Evolutionary conservation across 345 rosid species (phyloP).

Genomic region (Citrus medica): DNA sequence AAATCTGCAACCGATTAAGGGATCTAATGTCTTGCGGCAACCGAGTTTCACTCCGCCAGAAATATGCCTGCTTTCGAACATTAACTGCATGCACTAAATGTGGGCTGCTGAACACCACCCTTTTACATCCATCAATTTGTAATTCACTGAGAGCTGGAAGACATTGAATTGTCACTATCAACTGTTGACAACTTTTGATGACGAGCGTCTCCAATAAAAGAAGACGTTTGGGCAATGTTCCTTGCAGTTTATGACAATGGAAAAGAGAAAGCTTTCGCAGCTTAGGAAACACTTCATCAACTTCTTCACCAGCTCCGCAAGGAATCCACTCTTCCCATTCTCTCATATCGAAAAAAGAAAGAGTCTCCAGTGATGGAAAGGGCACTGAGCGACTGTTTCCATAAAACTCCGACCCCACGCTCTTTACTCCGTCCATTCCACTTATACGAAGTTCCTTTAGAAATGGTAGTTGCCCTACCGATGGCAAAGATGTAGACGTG

Average conservation of each 20-base stretch:
- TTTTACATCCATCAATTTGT: no score
- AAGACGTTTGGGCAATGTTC: no score
- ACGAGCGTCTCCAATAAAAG: no score
- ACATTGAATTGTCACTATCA: no score
- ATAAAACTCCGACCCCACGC: background rate
- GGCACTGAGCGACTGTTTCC: background rate
- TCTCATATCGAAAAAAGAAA: fast-evolving
- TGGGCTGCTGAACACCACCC: no score
- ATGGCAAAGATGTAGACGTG: background rate
- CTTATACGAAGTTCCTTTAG: background rate
- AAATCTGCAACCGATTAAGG: no score
- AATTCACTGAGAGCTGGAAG: no score
- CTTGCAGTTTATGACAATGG: fast-evolving
- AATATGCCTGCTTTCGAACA: no score
- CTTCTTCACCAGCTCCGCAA: background rate
- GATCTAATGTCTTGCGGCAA: no score
- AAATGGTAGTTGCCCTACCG: background rate
- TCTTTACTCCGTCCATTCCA: background rate
- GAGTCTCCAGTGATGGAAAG: background rate
- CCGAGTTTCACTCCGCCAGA: no score
- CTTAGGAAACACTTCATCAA: background rate
- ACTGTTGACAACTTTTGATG: fast-evolving
- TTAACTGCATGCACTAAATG: no score
- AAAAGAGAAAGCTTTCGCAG: background rate
- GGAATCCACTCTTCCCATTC: background rate